Percentiles rank a stretch among this genome's conserved stretches.
Evolutionary conservation across 441 rosid species (phyloP).

Genomic region (Populus hybrid): DNA sequence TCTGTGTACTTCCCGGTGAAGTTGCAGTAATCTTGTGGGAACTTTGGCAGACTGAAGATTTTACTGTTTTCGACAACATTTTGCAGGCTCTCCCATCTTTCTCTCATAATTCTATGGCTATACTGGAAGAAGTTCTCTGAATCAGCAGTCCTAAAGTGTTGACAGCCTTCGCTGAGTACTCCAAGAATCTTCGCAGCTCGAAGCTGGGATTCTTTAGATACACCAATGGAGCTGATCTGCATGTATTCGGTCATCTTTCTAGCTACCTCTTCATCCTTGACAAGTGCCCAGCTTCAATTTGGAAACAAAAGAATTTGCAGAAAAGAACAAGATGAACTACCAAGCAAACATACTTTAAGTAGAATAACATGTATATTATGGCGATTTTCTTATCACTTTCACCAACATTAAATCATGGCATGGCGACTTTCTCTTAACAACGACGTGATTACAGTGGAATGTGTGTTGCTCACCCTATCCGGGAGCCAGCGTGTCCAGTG

Average conservation of each 20-base stretch:
- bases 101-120: conserved; percentile 43
- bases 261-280: conserved; percentile 65
- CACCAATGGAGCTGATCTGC: conserved; percentile 56
- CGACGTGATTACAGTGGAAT: not conserved
- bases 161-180: conserved; percentile 39
- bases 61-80: conserved; percentile 38
- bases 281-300: conserved; percentile 67
- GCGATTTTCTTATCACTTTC: not conserved
- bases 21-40: conserved; percentile 49
- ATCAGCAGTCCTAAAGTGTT: conserved; percentile 8
- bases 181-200: conserved; percentile 70
- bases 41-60: conserved; percentile 47
- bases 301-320: not conserved
- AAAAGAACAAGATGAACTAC: not conserved
- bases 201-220: conserved; percentile 76
- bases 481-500: conserved; percentile 92
- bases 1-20: conserved; percentile 37
- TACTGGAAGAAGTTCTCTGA: conserved; percentile 53
- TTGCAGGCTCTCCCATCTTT: conserved; percentile 59
- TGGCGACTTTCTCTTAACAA: not conserved
- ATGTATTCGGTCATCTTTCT: conserved; percentile 61
- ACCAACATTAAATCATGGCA: not conserved
- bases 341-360: not conserved
- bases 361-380: not conserved
- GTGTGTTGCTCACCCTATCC: conserved; percentile 60